Conservation (phyloP, 2,329 filamentous ascomycete species). For the Fusarium subtropicale region DNA sequence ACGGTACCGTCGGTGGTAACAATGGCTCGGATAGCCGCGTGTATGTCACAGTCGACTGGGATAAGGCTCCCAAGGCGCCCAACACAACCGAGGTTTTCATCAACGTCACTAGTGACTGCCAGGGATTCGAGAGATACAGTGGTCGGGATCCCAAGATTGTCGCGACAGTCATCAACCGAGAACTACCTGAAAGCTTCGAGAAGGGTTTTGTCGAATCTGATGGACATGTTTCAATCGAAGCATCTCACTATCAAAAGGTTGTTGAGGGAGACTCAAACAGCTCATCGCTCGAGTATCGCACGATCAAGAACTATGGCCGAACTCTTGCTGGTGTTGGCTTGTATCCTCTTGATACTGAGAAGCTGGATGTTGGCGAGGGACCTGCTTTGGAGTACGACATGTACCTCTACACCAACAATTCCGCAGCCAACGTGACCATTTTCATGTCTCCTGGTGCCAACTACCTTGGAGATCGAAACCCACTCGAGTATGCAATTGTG, state of each 20-base stretch:
- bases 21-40: slow-evolving; percentile 49
- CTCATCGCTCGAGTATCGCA: slow-evolving; percentile 58
- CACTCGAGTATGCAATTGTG: slow-evolving; percentile 63
- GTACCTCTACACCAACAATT: slow-evolving; percentile 68
- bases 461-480: slow-evolving; percentile 61
- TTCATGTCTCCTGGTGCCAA: slow-evolving; percentile 66
- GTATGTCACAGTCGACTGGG: slow-evolving; percentile 51
- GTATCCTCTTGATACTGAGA: slow-evolving; percentile 62
- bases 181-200: slow-evolving; percentile 63
- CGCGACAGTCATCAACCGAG: slow-evolving; percentile 65
- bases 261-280: slow-evolving; percentile 47
- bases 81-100: slow-evolving; percentile 62
- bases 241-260: slow-evolving; percentile 62
- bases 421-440: slow-evolving; percentile 58
- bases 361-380: slow-evolving; percentile 60
- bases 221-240: slow-evolving; percentile 66
- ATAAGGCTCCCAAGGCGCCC: slow-evolving; percentile 53
- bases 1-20: slow-evolving; percentile 48
- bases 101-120: slow-evolving; percentile 62
- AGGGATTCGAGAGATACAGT: slow-evolving; percentile 55
- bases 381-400: slow-evolving; percentile 71
- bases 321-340: slow-evolving; percentile 69
- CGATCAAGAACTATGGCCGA: slow-evolving; percentile 66
- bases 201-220: slow-evolving; percentile 73
- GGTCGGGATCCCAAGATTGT: slow-evolving; percentile 60